Base-by-base conservation (phyloP, 805 yeast species). In the Torulaspora microellipsoides region DNA sequence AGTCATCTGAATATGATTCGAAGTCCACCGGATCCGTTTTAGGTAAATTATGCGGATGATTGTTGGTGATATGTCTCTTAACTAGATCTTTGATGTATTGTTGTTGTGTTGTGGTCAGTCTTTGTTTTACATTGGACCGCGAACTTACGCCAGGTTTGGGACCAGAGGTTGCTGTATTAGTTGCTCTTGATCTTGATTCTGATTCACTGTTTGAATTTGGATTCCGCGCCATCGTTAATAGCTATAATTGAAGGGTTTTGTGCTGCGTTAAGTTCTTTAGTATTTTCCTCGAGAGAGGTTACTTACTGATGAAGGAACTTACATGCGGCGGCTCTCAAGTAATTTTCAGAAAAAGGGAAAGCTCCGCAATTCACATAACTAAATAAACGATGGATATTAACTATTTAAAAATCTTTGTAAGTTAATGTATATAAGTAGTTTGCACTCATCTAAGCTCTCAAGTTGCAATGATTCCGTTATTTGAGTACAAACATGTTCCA, bases 11-110 rank as follows among this genome's bases (percentile, higher is more conserved):
- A 46, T 85, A 73, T 1, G 73, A 62, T 33, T 73, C 77, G 55
- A 90, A 88, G 62, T 89, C 93, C 45, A 85, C 55, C 1, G 89
- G 84, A 43, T 80, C 77, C 1, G 69, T 63, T 8, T 66, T 64
- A 0, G 74, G 72, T 27, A 58, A 57, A 51, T 81, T 82, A 32
- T 75, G 68, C 1, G 90, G 90, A 2, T 89, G 90, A 55, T 85
- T 85, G 17, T 85, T 77, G 52, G 83, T 75, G 32, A 85, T 78
- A 60, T 85, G 87, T 47, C 78, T 78, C n/a, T 78, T 71, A 4
- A 82, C 66, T 36, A 74, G 76, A 49, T 81, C 84, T 46, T 80
- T 85, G 52, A 64, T 42, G 48, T 83, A 88, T 14, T 82, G 83
- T 34, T 83, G 87, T 33, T 78, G 81, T 2, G 80, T 75, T 3